Percentiles rank a stretch among this genome's conserved stretches.
These are phyloP conservation scores for Gynandropsis gynandra DNA, from an alignment of 345 rosid genomes.

Conservation along the genomic window DNA sequence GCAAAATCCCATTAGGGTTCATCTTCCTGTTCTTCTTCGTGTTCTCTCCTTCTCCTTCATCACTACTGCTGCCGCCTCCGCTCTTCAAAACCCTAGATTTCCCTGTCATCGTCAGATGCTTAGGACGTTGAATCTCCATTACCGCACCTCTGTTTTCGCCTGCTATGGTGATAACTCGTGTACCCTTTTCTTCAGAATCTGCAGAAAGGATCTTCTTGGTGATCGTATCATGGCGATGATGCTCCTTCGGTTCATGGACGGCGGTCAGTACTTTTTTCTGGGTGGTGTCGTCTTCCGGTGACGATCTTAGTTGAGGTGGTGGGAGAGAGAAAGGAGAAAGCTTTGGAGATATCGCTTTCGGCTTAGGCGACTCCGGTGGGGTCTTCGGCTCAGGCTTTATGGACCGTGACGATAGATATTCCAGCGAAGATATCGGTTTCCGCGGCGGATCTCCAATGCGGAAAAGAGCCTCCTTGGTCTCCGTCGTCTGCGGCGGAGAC, in stretches of 20 bases:
- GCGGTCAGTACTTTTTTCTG: conserved; percentile 53
- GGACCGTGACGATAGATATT: conserved; percentile 18
- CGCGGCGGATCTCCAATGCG: conserved; percentile 15
- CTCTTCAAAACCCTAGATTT: conserved; percentile 22
- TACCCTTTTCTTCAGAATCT: conserved; percentile 38
- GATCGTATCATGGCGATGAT: conserved; percentile 15
- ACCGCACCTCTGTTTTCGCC: conserved; percentile 90
- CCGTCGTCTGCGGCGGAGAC: conserved; percentile 17
- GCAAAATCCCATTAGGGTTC: conserved; percentile 25
- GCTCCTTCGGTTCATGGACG: conserved; percentile 27
- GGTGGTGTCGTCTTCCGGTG: conserved; percentile 30
- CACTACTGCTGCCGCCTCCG: conserved; percentile 38
- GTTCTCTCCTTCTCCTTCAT: conserved; percentile 34
- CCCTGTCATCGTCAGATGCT: conserved; percentile 26
- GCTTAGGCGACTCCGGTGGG: conserved; percentile 39
- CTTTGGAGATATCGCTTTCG: conserved; percentile 36
- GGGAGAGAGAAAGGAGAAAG: conserved; percentile 88
- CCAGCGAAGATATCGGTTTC: conserved; percentile 31
- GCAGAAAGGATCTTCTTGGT: conserved; percentile 24
- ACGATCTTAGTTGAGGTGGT: conserved; percentile 45
- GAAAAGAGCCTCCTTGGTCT: conserved; percentile 24
- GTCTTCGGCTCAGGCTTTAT: conserved; percentile 17
- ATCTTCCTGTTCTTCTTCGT: conserved; percentile 18
- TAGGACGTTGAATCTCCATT: conserved; percentile 57
- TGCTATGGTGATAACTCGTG: conserved; percentile 66